phyloP scores from a whole-genome alignment of 345 rosid species.

The Arabidopsis thaliana region TAIR10.1 NC_003071.7:17878001-17878500 shows the following conservation, averaged over 20 bases:
- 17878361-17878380: constrained; percentile 34
- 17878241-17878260: neutral
- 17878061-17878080: neutral
- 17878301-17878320: constrained; percentile 39
- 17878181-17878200: no score
- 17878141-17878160: no score
- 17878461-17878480: constrained; percentile 1
- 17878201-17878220: no score
- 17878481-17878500: constrained; percentile 7
- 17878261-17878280: constrained; percentile 28
- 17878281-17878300: constrained; percentile 17
- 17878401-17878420: constrained; percentile 27
- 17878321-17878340: constrained; percentile 21
- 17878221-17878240: no score
- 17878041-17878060: constrained; percentile 17
- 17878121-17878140: neutral
- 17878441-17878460: neutral
- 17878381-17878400: constrained; percentile 32
- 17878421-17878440: constrained; percentile 30
- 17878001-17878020: neutral
- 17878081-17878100: neutral
- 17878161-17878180: no score
- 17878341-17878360: constrained; percentile 21
- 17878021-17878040: constrained; percentile 17
- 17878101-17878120: neutral